These are phyloP conservation scores for Macrolepiota dolichaula DNA, from an alignment of 768 basidiomycete genomes.

Conservation along the genomic window DNA sequence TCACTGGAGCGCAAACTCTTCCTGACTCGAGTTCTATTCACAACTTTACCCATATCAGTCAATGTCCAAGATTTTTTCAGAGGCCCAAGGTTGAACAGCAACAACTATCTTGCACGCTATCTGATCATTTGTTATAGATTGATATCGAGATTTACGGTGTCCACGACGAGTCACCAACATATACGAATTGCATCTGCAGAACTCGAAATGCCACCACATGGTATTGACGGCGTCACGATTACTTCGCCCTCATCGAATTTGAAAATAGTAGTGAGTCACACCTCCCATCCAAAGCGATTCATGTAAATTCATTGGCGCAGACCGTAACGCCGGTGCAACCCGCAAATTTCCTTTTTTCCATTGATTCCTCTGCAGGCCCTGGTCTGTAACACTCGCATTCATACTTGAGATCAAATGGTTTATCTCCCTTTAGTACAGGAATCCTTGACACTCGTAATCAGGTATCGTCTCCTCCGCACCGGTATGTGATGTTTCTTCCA, in stretches of 20 bases:
- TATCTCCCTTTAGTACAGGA: constrained; percentile 50
- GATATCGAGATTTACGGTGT: constrained; percentile 88
- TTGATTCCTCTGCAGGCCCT: constrained; percentile 62
- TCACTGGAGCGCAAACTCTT: constrained; percentile 49
- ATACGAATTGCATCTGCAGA: constrained; percentile 69
- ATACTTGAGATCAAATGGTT: constrained; percentile 3
- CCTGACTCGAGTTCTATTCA: constrained; percentile 53
- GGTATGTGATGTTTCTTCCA: constrained; percentile 41
- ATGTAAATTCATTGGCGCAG: constrained; percentile 34
- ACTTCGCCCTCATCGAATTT: constrained; percentile 43
- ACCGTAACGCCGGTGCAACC: constrained; percentile 74
- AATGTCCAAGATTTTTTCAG: constrained; percentile 98
- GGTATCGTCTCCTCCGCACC: constrained; percentile 79
- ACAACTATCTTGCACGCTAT: not conserved
- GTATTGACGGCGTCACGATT: constrained; percentile 49
- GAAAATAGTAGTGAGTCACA: constrained; percentile 43
- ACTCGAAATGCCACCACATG: constrained; percentile 43
- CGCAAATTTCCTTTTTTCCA: constrained; percentile 75
- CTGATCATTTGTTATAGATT: constrained; percentile 44
- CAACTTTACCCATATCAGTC: constrained; percentile 80
- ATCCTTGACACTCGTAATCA: constrained; percentile 58
- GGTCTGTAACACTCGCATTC: constrained; percentile 34
- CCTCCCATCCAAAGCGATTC: not conserved
- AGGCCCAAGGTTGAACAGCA: constrained; percentile 57
- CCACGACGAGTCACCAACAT: constrained; percentile 73